Evolutionary conservation across 1,284 basidiomycete genomes (phyloP).

Genomic region (Mycosarcoma maydis): DNA sequence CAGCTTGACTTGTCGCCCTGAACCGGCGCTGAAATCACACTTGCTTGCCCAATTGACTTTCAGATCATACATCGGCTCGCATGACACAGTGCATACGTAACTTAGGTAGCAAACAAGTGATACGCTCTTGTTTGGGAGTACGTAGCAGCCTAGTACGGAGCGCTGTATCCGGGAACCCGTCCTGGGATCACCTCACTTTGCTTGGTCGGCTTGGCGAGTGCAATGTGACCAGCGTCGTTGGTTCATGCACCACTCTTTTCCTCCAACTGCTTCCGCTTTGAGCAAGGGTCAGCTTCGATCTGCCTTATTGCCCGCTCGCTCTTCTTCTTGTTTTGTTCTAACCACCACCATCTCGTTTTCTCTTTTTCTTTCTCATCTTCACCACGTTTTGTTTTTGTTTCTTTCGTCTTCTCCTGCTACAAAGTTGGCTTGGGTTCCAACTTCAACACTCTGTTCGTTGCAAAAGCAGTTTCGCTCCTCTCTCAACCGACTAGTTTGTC

Average conservation of each 20-base stretch:
- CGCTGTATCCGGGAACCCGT: too few species aligned
- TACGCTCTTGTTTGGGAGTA: too few species aligned
- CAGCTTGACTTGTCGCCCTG: too few species aligned
- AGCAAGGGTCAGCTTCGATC: not conserved
- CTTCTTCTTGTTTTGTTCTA: constrained; percentile 4
- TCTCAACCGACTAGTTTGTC: too few species aligned
- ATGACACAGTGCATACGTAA: not conserved
- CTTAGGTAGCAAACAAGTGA: not conserved
- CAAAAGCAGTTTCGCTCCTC: too few species aligned
- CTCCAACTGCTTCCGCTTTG: not conserved
- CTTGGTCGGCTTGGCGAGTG: not conserved
- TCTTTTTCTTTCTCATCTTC: constrained; percentile 1
- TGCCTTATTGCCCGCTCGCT: not conserved
- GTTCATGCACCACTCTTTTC: constrained; percentile 1
- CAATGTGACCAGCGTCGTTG: not conserved
- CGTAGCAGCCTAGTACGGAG: too few species aligned
- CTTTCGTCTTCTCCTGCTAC: constrained; percentile 3
- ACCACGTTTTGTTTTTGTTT: constrained; percentile 4
- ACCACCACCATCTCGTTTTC: constrained; percentile 31
- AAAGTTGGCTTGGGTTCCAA: constrained; percentile 14
- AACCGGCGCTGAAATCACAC: constrained; percentile 2
- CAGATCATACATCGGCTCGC: constrained; percentile 6
- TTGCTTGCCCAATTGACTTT: not conserved
- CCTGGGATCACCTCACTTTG: not conserved
- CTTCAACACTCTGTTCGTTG: not conserved